A percentile compares a stretch with the other conserved stretches of the same genome.
These are phyloP conservation scores for Helotiales sp. DNA, from an alignment of 2,329 filamentous ascomycete species.

Conservation along the genomic window DNA sequence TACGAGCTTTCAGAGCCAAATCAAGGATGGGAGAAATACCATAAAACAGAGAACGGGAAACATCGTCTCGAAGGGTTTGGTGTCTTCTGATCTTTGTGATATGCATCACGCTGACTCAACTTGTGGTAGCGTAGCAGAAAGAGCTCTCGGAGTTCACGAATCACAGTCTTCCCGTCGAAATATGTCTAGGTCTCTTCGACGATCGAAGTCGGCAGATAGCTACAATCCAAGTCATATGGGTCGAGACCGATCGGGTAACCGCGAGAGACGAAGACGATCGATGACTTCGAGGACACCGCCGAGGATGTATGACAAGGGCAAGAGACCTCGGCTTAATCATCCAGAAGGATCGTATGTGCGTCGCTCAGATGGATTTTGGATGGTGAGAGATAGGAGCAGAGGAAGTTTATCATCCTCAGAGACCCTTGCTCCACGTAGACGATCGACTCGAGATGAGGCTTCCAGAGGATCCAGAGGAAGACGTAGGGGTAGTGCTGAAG, in stretches of 20 bases:
- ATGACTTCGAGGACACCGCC: neutral
- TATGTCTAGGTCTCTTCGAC: neutral
- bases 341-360: neutral
- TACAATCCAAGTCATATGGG: neutral
- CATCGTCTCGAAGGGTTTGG: neutral
- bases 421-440: too few species aligned
- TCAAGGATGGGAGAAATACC: slow-evolving; percentile 21
- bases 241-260: neutral
- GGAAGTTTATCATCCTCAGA: too few species aligned
- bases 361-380: neutral
- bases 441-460: too few species aligned
- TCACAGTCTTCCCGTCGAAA: neutral
- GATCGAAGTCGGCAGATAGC: neutral
- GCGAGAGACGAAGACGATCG: neutral
- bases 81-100: neutral
- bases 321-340: neutral
- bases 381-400: too few species aligned
- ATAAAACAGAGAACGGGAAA: slow-evolving; percentile 7
- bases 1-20: slow-evolving; percentile 15
- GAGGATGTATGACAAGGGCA: too few species aligned
- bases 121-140: too few species aligned
- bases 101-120: neutral
- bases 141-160: neutral
- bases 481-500: too few species aligned
- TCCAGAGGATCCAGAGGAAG: too few species aligned